phyloP scores from a whole-genome alignment of 1,284 basidiomycete genomes.

The Coniferiporia weirii region DNA sequence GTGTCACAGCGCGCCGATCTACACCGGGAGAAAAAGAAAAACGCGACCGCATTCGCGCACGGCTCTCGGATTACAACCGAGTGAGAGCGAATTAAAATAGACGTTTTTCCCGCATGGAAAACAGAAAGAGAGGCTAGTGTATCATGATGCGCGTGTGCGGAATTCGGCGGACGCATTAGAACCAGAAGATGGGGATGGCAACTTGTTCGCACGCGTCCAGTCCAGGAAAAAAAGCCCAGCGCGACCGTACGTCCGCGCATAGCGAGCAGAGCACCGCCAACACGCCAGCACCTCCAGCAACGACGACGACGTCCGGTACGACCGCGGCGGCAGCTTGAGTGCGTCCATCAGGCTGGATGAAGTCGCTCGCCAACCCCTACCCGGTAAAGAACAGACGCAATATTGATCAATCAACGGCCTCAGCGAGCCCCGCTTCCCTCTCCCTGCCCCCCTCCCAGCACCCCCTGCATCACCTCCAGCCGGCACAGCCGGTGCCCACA shows the following conservation, averaged over 20 bases:
- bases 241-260: neutral
- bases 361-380: constrained; percentile 12
- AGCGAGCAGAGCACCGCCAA: neutral
- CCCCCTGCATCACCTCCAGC: neutral
- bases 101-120: too few species aligned
- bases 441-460: constrained; percentile 1
- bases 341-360: constrained; percentile 10
- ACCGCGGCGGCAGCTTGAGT: neutral
- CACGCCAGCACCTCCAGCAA: neutral
- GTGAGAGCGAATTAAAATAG: too few species aligned
- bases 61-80: too few species aligned
- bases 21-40: too few species aligned
- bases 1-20: too few species aligned
- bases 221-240: neutral
- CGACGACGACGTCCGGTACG: neutral
- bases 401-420: constrained; percentile 10
- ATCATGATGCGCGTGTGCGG: neutral
- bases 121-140: too few species aligned
- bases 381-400: constrained; percentile 8
- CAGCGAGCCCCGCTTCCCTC: neutral
- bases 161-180: neutral
- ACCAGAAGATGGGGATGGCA: neutral
- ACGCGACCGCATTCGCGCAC: too few species aligned
- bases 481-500: neutral
- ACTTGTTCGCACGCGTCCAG: neutral